These are phyloP conservation scores for Trichoderma aggressivum DNA, from an alignment of 2,329 filamentous ascomycete species.

Conservation along the genomic window DNA sequence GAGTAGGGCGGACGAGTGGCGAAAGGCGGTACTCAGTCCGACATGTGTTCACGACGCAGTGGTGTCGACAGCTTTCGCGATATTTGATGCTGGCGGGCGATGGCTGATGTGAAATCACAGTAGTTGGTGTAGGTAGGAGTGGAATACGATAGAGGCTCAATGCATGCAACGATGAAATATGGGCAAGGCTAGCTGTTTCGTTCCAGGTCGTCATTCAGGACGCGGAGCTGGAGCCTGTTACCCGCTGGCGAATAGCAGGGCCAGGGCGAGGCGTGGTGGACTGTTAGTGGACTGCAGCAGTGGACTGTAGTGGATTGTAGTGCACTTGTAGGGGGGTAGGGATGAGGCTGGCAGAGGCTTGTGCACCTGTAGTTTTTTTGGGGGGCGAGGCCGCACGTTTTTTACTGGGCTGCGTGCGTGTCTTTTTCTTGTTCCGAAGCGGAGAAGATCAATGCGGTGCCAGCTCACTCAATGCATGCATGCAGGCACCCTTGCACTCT, in stretches of 20 bases:
- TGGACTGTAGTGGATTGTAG: not conserved
- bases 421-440: not conserved
- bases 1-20: not conserved
- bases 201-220: not conserved
- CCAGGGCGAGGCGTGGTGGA: not conserved
- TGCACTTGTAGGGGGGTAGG: not conserved
- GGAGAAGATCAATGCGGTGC: not conserved
- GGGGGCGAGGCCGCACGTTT: not conserved
- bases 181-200: slow-evolving; percentile 12
- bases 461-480: not conserved
- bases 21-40: not conserved
- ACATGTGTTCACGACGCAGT: not conserved
- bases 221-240: slow-evolving; percentile 11
- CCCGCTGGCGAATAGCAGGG: slow-evolving; percentile 10
- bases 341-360: not conserved
- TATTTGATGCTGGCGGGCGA: not conserved
- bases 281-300: not conserved
- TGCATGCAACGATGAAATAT: slow-evolving; percentile 7
- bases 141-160: not conserved
- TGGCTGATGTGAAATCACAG: not conserved
- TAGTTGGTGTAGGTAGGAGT: not conserved
- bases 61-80: not conserved
- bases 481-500: not conserved
- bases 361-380: not conserved
- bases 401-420: not conserved